Evolutionary conservation across 176 grass and related monocot genomes (phyloP).

Genomic region (Areca catechu): DNA sequence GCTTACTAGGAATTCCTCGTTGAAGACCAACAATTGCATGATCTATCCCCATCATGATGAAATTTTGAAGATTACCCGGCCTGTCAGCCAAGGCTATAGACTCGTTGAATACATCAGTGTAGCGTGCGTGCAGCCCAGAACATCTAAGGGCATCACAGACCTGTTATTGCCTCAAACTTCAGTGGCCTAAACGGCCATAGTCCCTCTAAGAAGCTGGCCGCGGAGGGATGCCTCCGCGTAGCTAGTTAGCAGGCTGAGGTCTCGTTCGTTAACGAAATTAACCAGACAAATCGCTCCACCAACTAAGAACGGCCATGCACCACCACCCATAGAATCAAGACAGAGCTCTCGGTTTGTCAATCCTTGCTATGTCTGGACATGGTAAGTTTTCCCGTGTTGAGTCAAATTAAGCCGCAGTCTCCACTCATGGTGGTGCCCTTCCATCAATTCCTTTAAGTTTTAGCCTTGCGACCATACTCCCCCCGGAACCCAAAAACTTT

Average conservation of each 20-base stretch:
- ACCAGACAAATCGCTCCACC: constrained; percentile 62
- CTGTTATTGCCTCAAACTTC: constrained; percentile 30
- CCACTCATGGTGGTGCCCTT: constrained; percentile 30
- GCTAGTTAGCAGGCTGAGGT: constrained; percentile 78
- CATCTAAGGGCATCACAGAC: constrained; percentile 72
- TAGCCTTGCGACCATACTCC: constrained; percentile 33
- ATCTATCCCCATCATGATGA: too few species aligned
- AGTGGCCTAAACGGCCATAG: constrained; percentile 18
- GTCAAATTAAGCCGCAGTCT: constrained; percentile 45
- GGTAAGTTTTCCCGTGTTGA: constrained; percentile 43
- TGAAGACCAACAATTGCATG: too few species aligned
- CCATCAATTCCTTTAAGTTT: constrained; percentile 30
- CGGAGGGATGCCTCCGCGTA: constrained; percentile 40
- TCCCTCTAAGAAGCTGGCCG: constrained; percentile 21
- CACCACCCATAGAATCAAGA: constrained; percentile 48
- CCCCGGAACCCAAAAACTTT: constrained; percentile 31
- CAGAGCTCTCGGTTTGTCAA: constrained; percentile 36
- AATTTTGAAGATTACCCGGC: too few species aligned
- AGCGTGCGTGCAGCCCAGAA: constrained; percentile 49
- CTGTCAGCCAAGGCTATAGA: constrained; percentile 58
- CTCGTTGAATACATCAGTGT: constrained; percentile 70
- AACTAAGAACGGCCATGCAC: constrained; percentile 43
- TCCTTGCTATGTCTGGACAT: constrained; percentile 47
- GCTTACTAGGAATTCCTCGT: too few species aligned
- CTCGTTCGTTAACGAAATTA: constrained; percentile 63